Evolutionary conservation across 2,329 filamentous ascomycete species (phyloP).

Genomic region (Verticillium isaacii): DNA sequence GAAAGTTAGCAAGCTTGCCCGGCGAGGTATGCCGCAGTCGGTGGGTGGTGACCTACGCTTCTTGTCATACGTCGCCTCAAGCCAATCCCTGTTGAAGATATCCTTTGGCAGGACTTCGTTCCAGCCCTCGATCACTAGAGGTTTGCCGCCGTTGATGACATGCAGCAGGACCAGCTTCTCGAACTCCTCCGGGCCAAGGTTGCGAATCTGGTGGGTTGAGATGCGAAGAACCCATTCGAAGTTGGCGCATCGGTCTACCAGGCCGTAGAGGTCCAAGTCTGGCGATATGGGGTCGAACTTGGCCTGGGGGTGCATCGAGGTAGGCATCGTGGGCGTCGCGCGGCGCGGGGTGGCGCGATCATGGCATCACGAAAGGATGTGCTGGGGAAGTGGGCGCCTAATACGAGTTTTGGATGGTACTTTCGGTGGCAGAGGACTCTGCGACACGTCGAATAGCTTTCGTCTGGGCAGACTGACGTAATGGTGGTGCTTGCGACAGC

Average conservation of each 20-base stretch:
- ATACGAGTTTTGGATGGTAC: not conserved
- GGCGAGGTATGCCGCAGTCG: not conserved
- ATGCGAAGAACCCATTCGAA: constrained; percentile 85
- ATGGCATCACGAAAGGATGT: not conserved
- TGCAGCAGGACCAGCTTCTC: constrained; percentile 81
- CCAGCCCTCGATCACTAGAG: constrained; percentile 88
- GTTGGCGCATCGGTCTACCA: constrained; percentile 76
- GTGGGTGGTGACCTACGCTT: constrained; percentile 54
- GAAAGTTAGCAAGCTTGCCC: constrained; percentile 1
- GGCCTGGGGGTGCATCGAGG: constrained; percentile 70
- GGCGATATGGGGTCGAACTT: constrained; percentile 90
- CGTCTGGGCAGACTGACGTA: not conserved
- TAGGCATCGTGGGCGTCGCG: constrained; percentile 56
- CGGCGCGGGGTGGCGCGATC: not conserved
- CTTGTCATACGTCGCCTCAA: constrained; percentile 71
- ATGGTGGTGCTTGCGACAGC: not conserved
- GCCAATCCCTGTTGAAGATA: constrained; percentile 77
- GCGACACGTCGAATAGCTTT: not conserved
- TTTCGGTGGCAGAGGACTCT: not conserved
- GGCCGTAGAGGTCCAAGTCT: constrained; percentile 68
- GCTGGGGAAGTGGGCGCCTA: not conserved
- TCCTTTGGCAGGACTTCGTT: constrained; percentile 67
- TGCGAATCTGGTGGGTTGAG: constrained; percentile 70
- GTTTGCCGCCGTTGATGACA: constrained; percentile 80
- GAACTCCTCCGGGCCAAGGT: constrained; percentile 72